Evolutionary conservation across 1,284 basidiomycete genomes (phyloP).

Genomic region (Rhodotorula sp.): DNA sequence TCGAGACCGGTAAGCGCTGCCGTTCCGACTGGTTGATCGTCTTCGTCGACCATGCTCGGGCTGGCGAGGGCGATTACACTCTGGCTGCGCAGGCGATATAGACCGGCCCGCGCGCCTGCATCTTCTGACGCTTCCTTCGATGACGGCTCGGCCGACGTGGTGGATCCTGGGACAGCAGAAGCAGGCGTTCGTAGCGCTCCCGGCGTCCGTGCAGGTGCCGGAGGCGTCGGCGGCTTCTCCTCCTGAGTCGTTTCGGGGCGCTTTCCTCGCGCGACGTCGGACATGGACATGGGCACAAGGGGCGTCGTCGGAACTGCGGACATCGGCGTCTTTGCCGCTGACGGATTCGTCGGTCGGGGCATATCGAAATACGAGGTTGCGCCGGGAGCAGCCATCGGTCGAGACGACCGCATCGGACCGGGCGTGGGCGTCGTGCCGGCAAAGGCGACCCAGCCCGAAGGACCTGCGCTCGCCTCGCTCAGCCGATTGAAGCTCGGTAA

Average conservation of each 20-base stretch:
- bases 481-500: slow-evolving; percentile 8
- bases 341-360: slow-evolving; percentile 18
- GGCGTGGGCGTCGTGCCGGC: slow-evolving; percentile 40
- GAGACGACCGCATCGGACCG: slow-evolving; percentile 26
- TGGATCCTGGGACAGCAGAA: neutral
- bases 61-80: slow-evolving; percentile 31
- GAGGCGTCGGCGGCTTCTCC: slow-evolving; percentile 9
- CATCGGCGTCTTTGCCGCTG: slow-evolving; percentile 8
- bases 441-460: slow-evolving; percentile 38
- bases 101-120: neutral
- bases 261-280: slow-evolving; percentile 30
- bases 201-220: neutral
- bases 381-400: slow-evolving; percentile 5
- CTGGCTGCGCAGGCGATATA: slow-evolving; percentile 28
- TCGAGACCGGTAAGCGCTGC: slow-evolving; percentile 27
- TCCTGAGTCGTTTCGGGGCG: slow-evolving; percentile 19
- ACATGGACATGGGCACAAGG: slow-evolving; percentile 26
- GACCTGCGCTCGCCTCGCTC: neutral
- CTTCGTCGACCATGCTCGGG: slow-evolving; percentile 28
- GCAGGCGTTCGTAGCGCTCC: neutral
- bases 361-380: slow-evolving; percentile 42
- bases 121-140: neutral
- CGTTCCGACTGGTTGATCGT: slow-evolving; percentile 27
- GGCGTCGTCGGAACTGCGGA: slow-evolving; percentile 33
- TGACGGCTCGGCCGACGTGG: neutral